These are phyloP conservation scores for Fusarium pilosicola DNA, from an alignment of 2,329 filamentous ascomycete species.

Conservation along the genomic window DNA sequence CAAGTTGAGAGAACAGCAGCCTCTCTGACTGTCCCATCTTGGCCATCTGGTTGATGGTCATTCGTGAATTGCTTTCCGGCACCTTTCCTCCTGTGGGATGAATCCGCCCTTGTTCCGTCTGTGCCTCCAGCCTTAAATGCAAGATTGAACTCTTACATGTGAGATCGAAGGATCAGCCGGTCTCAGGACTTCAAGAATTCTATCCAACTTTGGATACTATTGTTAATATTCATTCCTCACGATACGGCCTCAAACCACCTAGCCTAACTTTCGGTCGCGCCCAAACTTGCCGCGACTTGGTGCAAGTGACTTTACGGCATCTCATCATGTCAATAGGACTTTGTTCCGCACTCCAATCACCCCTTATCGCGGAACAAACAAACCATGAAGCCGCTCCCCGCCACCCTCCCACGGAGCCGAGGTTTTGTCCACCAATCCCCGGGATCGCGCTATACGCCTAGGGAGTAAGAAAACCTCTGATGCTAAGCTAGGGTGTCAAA, in stretches of 20 bases:
- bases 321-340: slow-evolving; percentile 39
- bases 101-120: slow-evolving; percentile 43
- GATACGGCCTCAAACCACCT: slow-evolving; percentile 10
- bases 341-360: slow-evolving; percentile 37
- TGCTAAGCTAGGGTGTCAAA: neutral
- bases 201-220: neutral
- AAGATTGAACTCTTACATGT: slow-evolving; percentile 38
- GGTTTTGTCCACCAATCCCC: slow-evolving; percentile 40
- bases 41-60: slow-evolving; percentile 41
- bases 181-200: neutral
- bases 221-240: neutral
- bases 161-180: slow-evolving; percentile 22
- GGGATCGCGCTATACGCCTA: neutral
- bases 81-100: slow-evolving; percentile 43
- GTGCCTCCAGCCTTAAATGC: slow-evolving; percentile 44
- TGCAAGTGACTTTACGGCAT: slow-evolving; percentile 37
- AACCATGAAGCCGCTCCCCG: slow-evolving; percentile 42
- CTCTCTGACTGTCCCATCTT: slow-evolving; percentile 39
- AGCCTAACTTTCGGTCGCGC: slow-evolving; percentile 16
- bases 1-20: slow-evolving; percentile 22
- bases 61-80: slow-evolving; percentile 40
- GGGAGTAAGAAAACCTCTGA: neutral
- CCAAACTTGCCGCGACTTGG: slow-evolving; percentile 27
- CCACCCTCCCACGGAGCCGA: slow-evolving; percentile 45
- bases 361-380: slow-evolving; percentile 43